Percentiles rank a stretch among this genome's conserved stretches.
These are phyloP conservation scores for Paradendryphiella salina DNA, from an alignment of 2,329 filamentous ascomycete species.

Conservation along the genomic window DNA sequence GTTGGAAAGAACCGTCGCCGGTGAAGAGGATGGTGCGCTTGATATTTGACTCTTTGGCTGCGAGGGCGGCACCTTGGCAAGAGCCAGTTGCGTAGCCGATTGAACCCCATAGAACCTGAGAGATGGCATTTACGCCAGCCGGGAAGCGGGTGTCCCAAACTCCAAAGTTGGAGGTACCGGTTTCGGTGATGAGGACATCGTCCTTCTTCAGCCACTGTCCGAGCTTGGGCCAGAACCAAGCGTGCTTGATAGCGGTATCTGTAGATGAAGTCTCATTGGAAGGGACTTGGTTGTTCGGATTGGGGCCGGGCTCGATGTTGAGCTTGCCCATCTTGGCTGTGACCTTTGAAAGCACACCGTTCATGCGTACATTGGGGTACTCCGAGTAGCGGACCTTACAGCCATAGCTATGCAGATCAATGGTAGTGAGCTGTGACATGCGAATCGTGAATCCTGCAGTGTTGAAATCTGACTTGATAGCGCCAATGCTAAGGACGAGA, in stretches of 20 bases:
- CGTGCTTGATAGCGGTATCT: constrained; percentile 63
- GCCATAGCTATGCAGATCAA: constrained; percentile 77
- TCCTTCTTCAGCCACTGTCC: constrained; percentile 71
- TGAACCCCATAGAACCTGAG: constrained; percentile 73
- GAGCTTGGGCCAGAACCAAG: constrained; percentile 76
- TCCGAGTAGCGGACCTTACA: constrained; percentile 76
- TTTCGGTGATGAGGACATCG: constrained; percentile 84
- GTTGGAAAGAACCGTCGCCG: constrained; percentile 85
- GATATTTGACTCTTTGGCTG: constrained; percentile 65
- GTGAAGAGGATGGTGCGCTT: constrained; percentile 79
- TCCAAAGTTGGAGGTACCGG: constrained; percentile 85
- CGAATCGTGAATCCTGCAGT: constrained; percentile 81
- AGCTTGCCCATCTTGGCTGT: constrained; percentile 62
- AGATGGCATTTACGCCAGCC: constrained; percentile 73
- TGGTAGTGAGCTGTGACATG: constrained; percentile 73
- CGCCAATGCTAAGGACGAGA: constrained; percentile 70
- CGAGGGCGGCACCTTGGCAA: constrained; percentile 71
- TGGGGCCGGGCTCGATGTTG: constrained; percentile 56
- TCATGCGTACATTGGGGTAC: constrained; percentile 77
- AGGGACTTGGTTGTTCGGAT: constrained; percentile 58
- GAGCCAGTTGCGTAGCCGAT: constrained; percentile 68
- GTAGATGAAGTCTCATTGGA: constrained; percentile 35
- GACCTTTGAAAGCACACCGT: constrained; percentile 73
- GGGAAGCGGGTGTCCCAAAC: constrained; percentile 86
- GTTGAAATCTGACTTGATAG: constrained; percentile 77